Conservation (phyloP, 129 eudicot species). For the Flaveria trinervia region DNA sequence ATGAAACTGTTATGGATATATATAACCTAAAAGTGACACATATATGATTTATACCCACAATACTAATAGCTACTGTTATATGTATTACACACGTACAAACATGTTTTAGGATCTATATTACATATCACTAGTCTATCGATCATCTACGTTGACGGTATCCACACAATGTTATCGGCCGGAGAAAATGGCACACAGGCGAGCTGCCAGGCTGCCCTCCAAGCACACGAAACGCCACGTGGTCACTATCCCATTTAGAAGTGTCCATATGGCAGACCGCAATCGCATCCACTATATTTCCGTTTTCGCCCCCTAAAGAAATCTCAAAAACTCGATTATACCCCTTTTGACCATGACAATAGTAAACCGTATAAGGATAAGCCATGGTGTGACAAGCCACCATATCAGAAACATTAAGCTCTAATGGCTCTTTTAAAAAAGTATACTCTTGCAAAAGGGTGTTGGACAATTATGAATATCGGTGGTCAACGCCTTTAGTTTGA, state of each 20-base stretch:
- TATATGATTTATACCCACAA: background rate
- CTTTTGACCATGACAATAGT: slow-evolving; percentile 39
- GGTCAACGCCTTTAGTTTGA: slow-evolving; percentile 32
- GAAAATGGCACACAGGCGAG: slow-evolving; percentile 43
- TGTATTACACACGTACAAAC: background rate
- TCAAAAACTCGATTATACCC: slow-evolving; percentile 35
- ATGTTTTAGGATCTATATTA: slow-evolving; percentile 14
- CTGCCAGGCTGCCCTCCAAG: slow-evolving; percentile 39
- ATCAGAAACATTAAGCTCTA: slow-evolving; percentile 28
- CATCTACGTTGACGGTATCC: slow-evolving; percentile 33
- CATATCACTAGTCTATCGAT: background rate
- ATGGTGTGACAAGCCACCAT: slow-evolving; percentile 44
- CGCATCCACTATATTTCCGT: slow-evolving; percentile 39
- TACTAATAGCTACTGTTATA: slow-evolving; percentile 20
- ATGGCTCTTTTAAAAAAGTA: slow-evolving; percentile 36
- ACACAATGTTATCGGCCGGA: slow-evolving; percentile 29
- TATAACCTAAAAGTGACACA: background rate
- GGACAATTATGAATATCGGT: slow-evolving; percentile 30
- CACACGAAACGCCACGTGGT: slow-evolving; percentile 37
- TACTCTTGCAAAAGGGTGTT: slow-evolving; percentile 35
- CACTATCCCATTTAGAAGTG: slow-evolving; percentile 37
- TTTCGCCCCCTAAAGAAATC: slow-evolving; percentile 39
- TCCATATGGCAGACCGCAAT: slow-evolving; percentile 45
- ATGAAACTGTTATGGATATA: background rate
- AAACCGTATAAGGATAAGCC: slow-evolving; percentile 42